These are phyloP conservation scores for Trichoderma virens DNA, from an alignment of 495 filamentous ascomycete genomes.

Conservation along the genomic window DNA sequence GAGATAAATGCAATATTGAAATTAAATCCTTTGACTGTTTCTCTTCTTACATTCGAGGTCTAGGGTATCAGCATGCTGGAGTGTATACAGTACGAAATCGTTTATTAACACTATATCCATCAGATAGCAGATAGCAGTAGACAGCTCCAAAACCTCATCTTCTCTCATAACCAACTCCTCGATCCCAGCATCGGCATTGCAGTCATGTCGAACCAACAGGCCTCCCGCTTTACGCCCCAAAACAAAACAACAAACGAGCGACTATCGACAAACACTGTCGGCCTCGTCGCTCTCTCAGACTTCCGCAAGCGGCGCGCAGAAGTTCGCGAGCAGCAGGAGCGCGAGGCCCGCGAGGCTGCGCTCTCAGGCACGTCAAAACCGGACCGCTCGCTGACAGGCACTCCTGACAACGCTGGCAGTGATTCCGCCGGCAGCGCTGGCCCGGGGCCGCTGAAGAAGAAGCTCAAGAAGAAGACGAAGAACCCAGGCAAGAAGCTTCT, in stretches of 20 bases:
- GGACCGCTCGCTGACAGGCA: constrained; percentile 32
- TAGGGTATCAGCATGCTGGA: background rate
- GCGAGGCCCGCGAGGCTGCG: constrained; percentile 63
- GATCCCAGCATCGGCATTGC: background rate
- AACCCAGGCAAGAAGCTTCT: constrained; percentile 24
- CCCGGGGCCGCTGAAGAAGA: constrained; percentile 26
- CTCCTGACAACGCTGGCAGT: constrained; percentile 27
- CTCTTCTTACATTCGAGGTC: background rate
- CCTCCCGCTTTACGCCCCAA: constrained; percentile 68
- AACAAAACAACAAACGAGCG: constrained; percentile 77
- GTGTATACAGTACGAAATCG: background rate
- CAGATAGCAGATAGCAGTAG: background rate
- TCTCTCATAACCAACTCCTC: background rate
- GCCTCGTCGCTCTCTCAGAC: constrained; percentile 83
- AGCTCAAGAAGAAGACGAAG: constrained; percentile 30
- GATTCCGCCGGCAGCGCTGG: constrained; percentile 34
- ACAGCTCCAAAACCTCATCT: background rate
- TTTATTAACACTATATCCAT: background rate
- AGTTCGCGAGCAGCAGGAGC: constrained; percentile 82
- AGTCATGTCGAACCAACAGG: constrained; percentile 27
- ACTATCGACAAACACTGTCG: constrained; percentile 88
- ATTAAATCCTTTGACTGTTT: too few species aligned
- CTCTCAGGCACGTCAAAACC: constrained; percentile 37
- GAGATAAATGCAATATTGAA: background rate
- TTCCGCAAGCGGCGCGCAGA: constrained; percentile 97